Evolutionary conservation across 495 filamentous ascomycete species (phyloP), one percentile per base, ranked within the genome.

Genomic region (Talaromyces adpressus): DNA sequence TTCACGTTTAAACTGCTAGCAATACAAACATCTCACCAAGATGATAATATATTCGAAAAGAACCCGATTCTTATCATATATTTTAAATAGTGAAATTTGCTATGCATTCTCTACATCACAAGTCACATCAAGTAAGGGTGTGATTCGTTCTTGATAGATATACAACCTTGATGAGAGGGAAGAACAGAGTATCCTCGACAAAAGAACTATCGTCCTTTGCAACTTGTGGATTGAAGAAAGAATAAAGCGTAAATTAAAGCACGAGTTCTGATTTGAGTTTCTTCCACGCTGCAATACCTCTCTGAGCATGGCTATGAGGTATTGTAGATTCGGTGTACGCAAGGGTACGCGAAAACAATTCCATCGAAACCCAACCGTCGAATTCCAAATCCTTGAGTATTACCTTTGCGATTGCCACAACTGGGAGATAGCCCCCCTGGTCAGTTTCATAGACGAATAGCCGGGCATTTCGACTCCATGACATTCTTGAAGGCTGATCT

Each of bases 401-500:
- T 1, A 83, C 82, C 61, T 72, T 64, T 8, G 69, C 69, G 2
- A 76, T 59, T 29, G 70, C 62, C 12, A 70, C 66, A 12, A 79
- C 74, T 12, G 91, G 91, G 9, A 95, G 73, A 68, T 93, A 93
- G 0, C 84, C 91, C 6, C 90, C 90, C 0, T 80, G 72, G 2
- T 85, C 80, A 70, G 84, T 77, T 70, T 93, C 90, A 52, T 87
- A 89, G 63, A 89, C 86, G 67, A 93, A 93, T 9, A 93, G 69
- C 27, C 90, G 75, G 63, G 87, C 88, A 68, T 92, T 93, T 11
- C 91, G 79, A 25, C 85, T 88, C 91, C 91, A 95, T 70, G 81
- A 89, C 91, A 93, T 93, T 20, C 88, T 76, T 3, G 80, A 71
- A 57, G 85, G 85, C 72, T 92, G 88, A 7, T 77, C 82, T 0